Conservation (phyloP, 1,139 yeast species). For the Protomyces macrosporus region DNA sequence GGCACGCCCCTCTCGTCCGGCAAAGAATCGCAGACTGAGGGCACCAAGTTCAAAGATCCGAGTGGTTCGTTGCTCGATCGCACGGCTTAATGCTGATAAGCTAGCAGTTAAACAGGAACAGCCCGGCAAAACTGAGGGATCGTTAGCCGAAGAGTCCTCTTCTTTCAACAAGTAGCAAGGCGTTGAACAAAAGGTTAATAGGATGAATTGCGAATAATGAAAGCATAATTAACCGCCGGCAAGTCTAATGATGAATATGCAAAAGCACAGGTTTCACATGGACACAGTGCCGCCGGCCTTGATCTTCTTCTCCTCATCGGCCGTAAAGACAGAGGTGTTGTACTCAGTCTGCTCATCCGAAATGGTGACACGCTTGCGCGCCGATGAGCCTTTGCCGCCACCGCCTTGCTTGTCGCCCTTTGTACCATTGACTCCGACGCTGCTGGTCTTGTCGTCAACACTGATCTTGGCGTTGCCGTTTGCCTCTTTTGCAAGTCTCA, state of each 20-base stretch:
- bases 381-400: slow-evolving; percentile 12
- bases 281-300: slow-evolving; percentile 9
- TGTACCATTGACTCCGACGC: slow-evolving; percentile 23
- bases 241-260: no score
- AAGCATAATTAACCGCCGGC: no score
- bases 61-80: background rate
- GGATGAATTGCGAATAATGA: no score
- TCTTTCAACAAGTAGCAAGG: slow-evolving; percentile 1
- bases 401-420: slow-evolving; percentile 18
- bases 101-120: background rate
- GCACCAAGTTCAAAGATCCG: background rate
- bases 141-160: slow-evolving; percentile 6
- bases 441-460: slow-evolving; percentile 6
- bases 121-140: slow-evolving; percentile 10
- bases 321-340: slow-evolving; percentile 21
- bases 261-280: background rate
- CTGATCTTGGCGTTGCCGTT: slow-evolving; percentile 13
- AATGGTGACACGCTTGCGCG: slow-evolving; percentile 20
- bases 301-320: slow-evolving; percentile 13
- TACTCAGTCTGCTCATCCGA: slow-evolving; percentile 13
- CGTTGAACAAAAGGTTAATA: no score
- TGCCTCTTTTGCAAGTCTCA: slow-evolving; percentile 28
- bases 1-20: background rate
- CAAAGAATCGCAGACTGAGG: background rate
- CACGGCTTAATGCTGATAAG: background rate